Base-by-base conservation (phyloP, 345 rosid genomes). In the Excoecaria agallocha region DNA sequence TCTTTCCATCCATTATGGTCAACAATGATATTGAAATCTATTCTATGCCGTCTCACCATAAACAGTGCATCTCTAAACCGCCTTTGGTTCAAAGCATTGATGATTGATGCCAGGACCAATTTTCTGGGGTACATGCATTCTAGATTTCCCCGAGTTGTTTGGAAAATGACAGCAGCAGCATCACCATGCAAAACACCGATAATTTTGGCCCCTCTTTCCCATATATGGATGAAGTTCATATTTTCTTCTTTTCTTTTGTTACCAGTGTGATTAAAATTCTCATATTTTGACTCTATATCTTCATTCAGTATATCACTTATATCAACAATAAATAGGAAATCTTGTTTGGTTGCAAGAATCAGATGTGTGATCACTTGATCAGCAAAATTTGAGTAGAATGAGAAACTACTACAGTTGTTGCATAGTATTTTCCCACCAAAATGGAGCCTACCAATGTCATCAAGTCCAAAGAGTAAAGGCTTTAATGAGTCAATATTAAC, bases 1-100 rank as follows among this genome's bases (percentile, higher is more conserved):
- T 78, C 75, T 79, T 89, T 90, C 97, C 97, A 90, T 41, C 99
- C 98, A 78, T 86, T 86, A 76, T 89, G 74, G 74, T 95, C 98
- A 71, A 91, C 89, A 54, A 93, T 85, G 49, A 93, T 81, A 80
- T 95, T 95, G 76, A 95, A 93, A 87, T 95, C 86, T 72, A 93
- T 95, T 81, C 99, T 89, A 22, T 95, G 99, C 57, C 96, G 88
- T 86, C 99, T 89, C 55, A 95, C 99, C 97, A 95, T 90, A 74
- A 85, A 80, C 57, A 93, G 79, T 57, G 97, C 97, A 85, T 93
- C 94, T 79, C 80, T 86, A 73, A 89, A 95, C 75, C 89, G 91
- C 69, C 82, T 64, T 77, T 87, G 90, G 71, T 78, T 79, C 85
- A 95, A 81, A 65, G 92, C 97, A 84, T 90, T 89, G 41, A 86